Percentiles rank a stretch among this genome's conserved stretches.
Conservation (phyloP, 768 basidiomycete genomes). For the Amanita pseudoporphyria region DNA sequence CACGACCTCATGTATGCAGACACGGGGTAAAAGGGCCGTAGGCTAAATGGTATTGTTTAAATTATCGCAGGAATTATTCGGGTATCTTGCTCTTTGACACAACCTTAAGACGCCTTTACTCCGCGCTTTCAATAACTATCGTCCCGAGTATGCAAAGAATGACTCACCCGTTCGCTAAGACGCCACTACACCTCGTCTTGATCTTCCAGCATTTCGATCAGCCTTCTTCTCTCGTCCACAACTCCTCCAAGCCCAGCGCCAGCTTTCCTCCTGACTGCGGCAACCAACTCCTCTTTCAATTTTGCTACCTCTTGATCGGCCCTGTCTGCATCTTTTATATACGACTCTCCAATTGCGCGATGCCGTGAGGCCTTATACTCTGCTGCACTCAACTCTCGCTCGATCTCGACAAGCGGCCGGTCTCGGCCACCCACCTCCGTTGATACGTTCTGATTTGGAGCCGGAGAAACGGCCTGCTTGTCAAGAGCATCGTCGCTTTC, state of each 20-base stretch:
- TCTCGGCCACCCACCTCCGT: neutral
- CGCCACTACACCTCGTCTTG: neutral
- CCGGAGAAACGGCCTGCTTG: neutral
- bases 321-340: neutral
- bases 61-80: no score
- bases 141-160: neutral
- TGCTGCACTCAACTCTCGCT: slow-evolving; percentile 2
- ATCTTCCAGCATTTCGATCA: neutral
- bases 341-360: neutral
- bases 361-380: neutral
- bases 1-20: no score
- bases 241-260: neutral
- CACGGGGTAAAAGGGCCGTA: no score
- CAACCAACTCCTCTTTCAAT: slow-evolving; percentile 1
- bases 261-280: neutral
- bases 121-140: neutral
- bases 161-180: neutral
- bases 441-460: neutral
- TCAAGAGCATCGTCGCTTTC: neutral
- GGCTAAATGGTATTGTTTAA: no score
- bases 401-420: neutral
- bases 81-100: no score
- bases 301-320: slow-evolving; percentile 3
- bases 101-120: no score
- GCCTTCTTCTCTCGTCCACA: neutral